Evolutionary conservation across 306 rosid species (phyloP).

Genomic region (Parietaria judaica): DNA sequence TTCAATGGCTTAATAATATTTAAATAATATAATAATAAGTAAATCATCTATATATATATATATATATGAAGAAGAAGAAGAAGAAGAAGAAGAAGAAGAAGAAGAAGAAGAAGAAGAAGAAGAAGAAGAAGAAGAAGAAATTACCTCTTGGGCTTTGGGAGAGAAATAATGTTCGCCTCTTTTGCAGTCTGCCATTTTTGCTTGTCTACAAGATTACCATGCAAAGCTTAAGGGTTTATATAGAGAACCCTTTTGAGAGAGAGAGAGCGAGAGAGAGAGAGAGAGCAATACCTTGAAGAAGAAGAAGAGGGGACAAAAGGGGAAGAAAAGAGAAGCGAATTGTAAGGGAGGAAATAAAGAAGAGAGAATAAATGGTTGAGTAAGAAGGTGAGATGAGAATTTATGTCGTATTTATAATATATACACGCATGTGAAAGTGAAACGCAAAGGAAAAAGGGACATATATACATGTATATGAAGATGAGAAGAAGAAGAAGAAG

Average conservation of each 20-base stretch:
- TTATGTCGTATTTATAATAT: conserved; percentile 23
- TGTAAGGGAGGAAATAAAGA: conserved; percentile 4
- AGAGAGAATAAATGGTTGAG: conserved; percentile 34
- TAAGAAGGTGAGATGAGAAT: conserved; percentile 67
- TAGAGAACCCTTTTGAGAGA: background rate
- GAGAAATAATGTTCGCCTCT: conserved; percentile 44
- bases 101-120: background rate
- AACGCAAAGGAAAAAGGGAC: too few species aligned
- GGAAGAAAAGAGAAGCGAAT: conserved; percentile 26
- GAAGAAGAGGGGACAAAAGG: conserved; percentile 28
- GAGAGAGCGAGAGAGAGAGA: conserved; percentile 12
- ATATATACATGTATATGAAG: background rate
- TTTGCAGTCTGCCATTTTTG: conserved; percentile 58
- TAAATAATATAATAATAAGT: background rate
- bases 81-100: background rate
- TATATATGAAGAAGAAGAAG: background rate
- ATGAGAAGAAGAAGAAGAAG: background rate
- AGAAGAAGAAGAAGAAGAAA: background rate
- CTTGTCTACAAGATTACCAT: conserved; percentile 14
- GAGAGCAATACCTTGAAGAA: conserved; percentile 25
- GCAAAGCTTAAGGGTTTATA: background rate
- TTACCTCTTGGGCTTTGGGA: conserved; percentile 50
- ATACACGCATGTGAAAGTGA: background rate
- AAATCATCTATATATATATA: background rate
- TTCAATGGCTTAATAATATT: background rate